Evolutionary conservation across 768 basidiomycete genomes (phyloP).

Genomic region (Hygrocybe coccinea): DNA sequence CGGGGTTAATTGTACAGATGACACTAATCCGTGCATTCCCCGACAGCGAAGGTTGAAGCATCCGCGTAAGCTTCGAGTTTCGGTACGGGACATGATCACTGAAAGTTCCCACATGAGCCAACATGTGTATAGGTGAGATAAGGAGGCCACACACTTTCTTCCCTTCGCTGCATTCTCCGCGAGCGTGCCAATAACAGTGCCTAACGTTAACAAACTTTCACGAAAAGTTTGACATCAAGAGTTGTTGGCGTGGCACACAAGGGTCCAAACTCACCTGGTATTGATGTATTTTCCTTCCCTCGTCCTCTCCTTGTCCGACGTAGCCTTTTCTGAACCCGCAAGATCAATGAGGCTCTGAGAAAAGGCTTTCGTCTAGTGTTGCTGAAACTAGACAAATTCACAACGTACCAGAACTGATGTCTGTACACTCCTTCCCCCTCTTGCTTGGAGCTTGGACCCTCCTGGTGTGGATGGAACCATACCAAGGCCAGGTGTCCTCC

Average conservation of each 20-base stretch:
- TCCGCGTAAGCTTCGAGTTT: constrained; percentile 90
- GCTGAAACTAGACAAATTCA: constrained; percentile 1
- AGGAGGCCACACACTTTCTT: constrained; percentile 47
- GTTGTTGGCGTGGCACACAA: background rate
- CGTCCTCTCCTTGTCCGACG: constrained; percentile 92
- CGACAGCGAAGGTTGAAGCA: constrained; percentile 90
- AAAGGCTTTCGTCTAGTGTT: constrained; percentile 4
- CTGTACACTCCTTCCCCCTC: constrained; percentile 76
- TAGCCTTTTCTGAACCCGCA: constrained; percentile 95
- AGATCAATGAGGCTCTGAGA: constrained; percentile 85
- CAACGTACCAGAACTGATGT: constrained; percentile 63
- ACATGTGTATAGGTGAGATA: background rate
- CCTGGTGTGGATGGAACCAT: constrained; percentile 24
- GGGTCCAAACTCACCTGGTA: constrained; percentile 49
- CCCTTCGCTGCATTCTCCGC: constrained; percentile 80
- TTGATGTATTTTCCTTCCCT: constrained; percentile 97
- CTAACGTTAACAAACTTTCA: constrained; percentile 79
- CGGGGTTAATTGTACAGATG: constrained; percentile 92
- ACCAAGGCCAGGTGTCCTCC: constrained; percentile 41
- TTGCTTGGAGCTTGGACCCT: constrained; percentile 64
- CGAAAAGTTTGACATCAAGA: constrained; percentile 6
- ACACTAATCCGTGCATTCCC: constrained; percentile 96
- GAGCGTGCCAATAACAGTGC: constrained; percentile 86
- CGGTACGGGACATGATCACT: constrained; percentile 92
- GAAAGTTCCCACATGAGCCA: background rate